Conservation (phyloP, 768 basidiomycete species). For the Asterophora parasitica region DNA sequence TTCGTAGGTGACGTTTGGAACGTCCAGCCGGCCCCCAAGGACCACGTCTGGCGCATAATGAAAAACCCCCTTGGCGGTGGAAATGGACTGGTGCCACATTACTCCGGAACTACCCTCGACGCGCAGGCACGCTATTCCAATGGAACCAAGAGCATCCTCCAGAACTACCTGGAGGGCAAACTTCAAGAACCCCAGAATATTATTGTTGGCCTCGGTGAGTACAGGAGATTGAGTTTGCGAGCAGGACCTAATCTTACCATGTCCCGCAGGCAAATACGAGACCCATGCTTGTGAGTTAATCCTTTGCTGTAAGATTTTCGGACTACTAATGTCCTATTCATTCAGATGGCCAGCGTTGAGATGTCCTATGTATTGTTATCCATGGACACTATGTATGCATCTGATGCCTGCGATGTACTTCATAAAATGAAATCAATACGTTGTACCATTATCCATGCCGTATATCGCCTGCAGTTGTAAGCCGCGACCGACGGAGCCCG, state of each 20-base stretch:
- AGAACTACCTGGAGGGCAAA: conserved; percentile 60
- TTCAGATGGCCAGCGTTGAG: conserved; percentile 50
- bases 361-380: not conserved
- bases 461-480: no score
- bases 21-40: conserved; percentile 79
- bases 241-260: not conserved
- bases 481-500: no score
- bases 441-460: not conserved
- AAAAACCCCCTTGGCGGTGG: conserved; percentile 80
- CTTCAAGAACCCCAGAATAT: conserved; percentile 75
- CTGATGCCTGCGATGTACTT: not conserved
- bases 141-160: conserved; percentile 65
- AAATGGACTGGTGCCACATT: conserved; percentile 88
- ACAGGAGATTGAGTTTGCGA: conserved; percentile 7
- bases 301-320: not conserved
- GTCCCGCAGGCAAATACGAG: conserved; percentile 35
- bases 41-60: conserved; percentile 82
- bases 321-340: conserved; percentile 15
- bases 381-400: conserved; percentile 1
- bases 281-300: conserved; percentile 38
- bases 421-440: not conserved
- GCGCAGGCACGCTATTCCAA: conserved; percentile 83
- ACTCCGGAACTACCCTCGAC: conserved; percentile 86
- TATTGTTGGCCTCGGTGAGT: conserved; percentile 68
- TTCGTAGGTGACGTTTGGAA: conserved; percentile 70